Evolutionary conservation across 1,284 basidiomycete genomes (phyloP).

Genomic region (Sanghuangporus sanghuang): DNA sequence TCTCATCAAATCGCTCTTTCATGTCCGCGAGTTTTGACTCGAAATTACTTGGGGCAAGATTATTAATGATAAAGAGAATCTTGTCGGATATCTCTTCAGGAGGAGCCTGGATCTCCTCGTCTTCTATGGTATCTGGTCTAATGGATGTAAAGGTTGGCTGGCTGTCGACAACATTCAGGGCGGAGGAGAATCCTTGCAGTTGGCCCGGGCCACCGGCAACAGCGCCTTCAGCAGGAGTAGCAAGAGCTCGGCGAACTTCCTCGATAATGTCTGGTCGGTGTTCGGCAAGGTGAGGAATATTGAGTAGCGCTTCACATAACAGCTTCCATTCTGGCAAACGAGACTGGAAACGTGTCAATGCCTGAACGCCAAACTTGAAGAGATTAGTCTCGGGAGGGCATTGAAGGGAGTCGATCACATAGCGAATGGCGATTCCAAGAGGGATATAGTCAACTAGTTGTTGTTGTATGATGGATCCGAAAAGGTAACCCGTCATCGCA

Average conservation of each 20-base stretch:
- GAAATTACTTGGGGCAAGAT: conserved; percentile 92
- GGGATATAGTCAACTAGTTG: conserved; percentile 94
- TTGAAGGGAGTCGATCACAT: conserved; percentile 91
- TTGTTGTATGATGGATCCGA: conserved; percentile 94
- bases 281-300: conserved; percentile 85
- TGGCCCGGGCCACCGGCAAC: conserved; percentile 33
- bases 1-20: conserved; percentile 73
- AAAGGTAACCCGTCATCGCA: conserved; percentile 93
- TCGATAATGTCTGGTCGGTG: conserved; percentile 82
- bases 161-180: conserved; percentile 34
- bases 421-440: conserved; percentile 94
- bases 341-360: conserved; percentile 83
- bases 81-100: conserved; percentile 89
- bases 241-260: conserved; percentile 68
- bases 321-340: conserved; percentile 93
- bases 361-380: conserved; percentile 95
- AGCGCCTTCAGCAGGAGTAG: conserved; percentile 40
- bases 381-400: conserved; percentile 88
- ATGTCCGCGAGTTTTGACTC: conserved; percentile 85
- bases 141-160: conserved; percentile 69
- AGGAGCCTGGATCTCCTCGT: conserved; percentile 60
- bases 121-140: conserved; percentile 57
- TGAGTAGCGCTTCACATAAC: conserved; percentile 84
- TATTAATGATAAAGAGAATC: conserved; percentile 98
- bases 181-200: conserved; percentile 31